Percentiles rank a stretch among this genome's conserved stretches.
Evolutionary conservation across 495 filamentous ascomycete species (phyloP).

Genomic region (Annulohypoxylon nitens): DNA sequence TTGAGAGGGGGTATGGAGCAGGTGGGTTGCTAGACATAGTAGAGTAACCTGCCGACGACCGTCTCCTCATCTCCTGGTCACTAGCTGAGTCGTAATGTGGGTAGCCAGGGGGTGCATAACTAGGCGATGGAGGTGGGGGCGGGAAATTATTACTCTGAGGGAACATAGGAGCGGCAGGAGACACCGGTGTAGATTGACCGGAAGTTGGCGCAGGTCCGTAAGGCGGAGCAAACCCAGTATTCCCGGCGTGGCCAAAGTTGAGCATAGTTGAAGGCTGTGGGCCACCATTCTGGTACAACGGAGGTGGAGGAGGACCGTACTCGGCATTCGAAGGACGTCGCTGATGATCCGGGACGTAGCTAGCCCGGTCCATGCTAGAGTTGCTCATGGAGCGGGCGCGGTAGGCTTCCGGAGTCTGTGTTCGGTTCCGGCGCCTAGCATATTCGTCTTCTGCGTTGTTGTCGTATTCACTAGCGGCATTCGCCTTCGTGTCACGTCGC

Average conservation of each 20-base stretch:
- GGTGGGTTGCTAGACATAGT: constrained; percentile 44
- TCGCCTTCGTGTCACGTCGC: constrained; percentile 82
- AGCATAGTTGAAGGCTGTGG: constrained; percentile 52
- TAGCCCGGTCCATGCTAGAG: constrained; percentile 68
- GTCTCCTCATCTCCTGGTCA: constrained; percentile 43
- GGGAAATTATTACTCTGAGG: constrained; percentile 40
- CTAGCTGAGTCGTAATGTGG: constrained; percentile 45
- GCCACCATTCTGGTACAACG: constrained; percentile 56
- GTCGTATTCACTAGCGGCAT: constrained; percentile 73
- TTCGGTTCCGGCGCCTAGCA: constrained; percentile 67
- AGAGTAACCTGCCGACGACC: constrained; percentile 46
- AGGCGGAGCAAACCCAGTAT: constrained; percentile 47
- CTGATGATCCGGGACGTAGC: constrained; percentile 61
- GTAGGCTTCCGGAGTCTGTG: constrained; percentile 73
- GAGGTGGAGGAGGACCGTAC: constrained; percentile 61
- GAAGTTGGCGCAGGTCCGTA: constrained; percentile 44
- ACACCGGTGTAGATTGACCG: constrained; percentile 49
- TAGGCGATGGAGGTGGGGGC: constrained; percentile 45
- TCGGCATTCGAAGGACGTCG: constrained; percentile 70
- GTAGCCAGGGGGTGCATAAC: constrained; percentile 44
- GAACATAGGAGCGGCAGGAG: constrained; percentile 48
- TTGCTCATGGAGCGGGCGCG: constrained; percentile 83
- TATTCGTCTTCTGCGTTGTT: constrained; percentile 76
- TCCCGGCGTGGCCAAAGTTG: constrained; percentile 49
- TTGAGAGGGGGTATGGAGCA: constrained; percentile 33